Evolutionary conservation across 768 basidiomycete species (phyloP).

Genomic region (Pisolithus albus): DNA sequence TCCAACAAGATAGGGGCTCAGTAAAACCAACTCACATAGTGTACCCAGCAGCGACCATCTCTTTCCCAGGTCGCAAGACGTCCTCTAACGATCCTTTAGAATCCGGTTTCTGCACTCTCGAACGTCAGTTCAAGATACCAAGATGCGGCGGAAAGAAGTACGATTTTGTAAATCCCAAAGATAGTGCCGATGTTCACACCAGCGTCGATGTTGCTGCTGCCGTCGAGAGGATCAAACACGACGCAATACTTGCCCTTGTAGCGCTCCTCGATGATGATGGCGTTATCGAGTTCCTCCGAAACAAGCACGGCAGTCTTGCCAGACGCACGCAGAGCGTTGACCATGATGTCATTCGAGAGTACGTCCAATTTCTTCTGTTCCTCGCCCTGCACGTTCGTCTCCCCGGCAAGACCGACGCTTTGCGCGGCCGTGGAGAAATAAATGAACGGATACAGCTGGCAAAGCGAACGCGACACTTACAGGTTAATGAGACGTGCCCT

Average conservation of each 20-base stretch:
- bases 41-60: conserved; percentile 98
- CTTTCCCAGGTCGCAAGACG: conserved; percentile 86
- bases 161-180: conserved; percentile 92
- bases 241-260: conserved; percentile 90
- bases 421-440: conserved; percentile 2
- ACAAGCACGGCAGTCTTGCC: conserved; percentile 96
- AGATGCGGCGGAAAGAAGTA: conserved; percentile 21
- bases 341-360: conserved; percentile 99
- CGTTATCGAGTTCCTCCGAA: conserved; percentile 91
- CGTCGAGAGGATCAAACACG: conserved; percentile 96
- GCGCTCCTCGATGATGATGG: conserved; percentile 79
- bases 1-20: background rate
- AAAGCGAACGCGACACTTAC: conserved; percentile 39
- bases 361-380: conserved; percentile 99
- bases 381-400: conserved; percentile 95
- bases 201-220: conserved; percentile 95
- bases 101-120: conserved; percentile 51
- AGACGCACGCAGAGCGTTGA: conserved; percentile 92
- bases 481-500: conserved; percentile 96
- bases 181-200: conserved; percentile 98
- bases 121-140: background rate
- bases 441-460: conserved; percentile 1
- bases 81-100: conserved; percentile 79
- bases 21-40: conserved; percentile 64
- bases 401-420: conserved; percentile 94